Conservation (phyloP, 805 yeast genomes). For the Lipomyces mesembrius region DNA sequence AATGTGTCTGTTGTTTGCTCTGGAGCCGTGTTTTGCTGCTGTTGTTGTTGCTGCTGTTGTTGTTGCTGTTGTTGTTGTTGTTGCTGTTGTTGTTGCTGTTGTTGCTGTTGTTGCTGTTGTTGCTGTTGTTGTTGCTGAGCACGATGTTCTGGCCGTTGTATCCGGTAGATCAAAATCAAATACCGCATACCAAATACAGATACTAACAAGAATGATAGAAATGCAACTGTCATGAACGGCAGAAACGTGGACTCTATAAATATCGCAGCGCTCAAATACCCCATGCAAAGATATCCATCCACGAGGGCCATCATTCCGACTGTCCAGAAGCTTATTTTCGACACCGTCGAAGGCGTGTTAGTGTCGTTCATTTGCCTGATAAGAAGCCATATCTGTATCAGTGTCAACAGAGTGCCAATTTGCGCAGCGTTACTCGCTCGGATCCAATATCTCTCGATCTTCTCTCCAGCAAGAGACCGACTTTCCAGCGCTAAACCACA, state of each 20-base stretch:
- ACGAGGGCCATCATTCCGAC: constrained; percentile 64
- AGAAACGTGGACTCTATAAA: constrained; percentile 62
- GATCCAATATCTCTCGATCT: constrained; percentile 52
- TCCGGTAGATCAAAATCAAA: constrained; percentile 64
- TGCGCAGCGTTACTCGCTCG: constrained; percentile 46
- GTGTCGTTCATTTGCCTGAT: constrained; percentile 72
- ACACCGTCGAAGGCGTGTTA: constrained; percentile 78
- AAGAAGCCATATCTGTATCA: constrained; percentile 60
- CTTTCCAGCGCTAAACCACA: constrained; percentile 67
- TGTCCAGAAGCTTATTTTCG: constrained; percentile 72
- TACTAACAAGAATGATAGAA: constrained; percentile 69
- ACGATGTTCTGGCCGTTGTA: constrained; percentile 56
- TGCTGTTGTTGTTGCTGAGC: constrained; percentile 25
- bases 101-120: constrained; percentile 29
- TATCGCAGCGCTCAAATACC: constrained; percentile 63
- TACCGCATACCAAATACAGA: constrained; percentile 52
- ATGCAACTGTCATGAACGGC: constrained; percentile 70
- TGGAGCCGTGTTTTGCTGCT: constrained; percentile 37
- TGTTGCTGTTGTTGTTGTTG: constrained; percentile 20
- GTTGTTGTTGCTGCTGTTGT: constrained; percentile 38
- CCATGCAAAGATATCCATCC: constrained; percentile 71
- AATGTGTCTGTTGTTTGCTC: constrained; percentile 24
- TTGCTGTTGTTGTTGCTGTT: constrained; percentile 34
- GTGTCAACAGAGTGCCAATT: constrained; percentile 52
- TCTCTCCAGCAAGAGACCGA: constrained; percentile 56